Evolutionary conservation across 169 alveolate genomes (phyloP).

Genomic region (Cyclospora cayetanensis): DNA sequence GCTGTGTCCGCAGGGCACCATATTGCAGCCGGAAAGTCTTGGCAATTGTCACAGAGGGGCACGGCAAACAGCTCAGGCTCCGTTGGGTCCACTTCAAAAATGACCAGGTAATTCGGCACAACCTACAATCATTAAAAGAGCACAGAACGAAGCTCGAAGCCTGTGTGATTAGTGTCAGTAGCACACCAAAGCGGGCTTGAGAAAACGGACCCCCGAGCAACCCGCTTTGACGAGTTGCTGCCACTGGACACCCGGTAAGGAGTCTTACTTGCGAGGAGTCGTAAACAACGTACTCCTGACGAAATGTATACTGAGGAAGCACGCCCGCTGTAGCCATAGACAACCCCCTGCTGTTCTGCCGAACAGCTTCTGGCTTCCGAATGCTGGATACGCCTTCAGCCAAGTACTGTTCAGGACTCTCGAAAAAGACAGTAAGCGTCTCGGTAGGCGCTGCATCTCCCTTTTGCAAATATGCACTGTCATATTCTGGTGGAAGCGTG

Average conservation of each 20-base stretch:
- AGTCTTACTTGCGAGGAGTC: slow-evolving; percentile 86
- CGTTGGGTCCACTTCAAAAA: slow-evolving; percentile 89
- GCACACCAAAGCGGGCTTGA: not conserved
- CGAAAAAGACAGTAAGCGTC: slow-evolving; percentile 18
- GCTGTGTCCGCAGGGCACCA: slow-evolving; percentile 92
- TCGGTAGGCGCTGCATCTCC: slow-evolving; percentile 12
- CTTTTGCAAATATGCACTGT: slow-evolving; percentile 72
- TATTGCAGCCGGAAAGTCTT: slow-evolving; percentile 86
- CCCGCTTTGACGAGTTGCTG: not conserved
- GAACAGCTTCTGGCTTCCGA: slow-evolving; percentile 50
- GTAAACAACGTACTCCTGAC: slow-evolving; percentile 87
- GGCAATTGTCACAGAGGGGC: slow-evolving; percentile 92
- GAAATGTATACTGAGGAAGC: slow-evolving; percentile 88
- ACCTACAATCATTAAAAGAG: too few species aligned
- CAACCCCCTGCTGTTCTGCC: not conserved
- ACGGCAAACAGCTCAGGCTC: slow-evolving; percentile 87
- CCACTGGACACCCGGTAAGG: too few species aligned
- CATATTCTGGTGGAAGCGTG: slow-evolving; percentile 80
- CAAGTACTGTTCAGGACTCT: not conserved
- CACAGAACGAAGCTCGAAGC: not conserved
- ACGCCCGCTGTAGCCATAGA: slow-evolving; percentile 84
- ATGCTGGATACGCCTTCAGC: slow-evolving; percentile 30
- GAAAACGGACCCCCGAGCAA: not conserved
- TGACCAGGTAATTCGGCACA: slow-evolving; percentile 86
- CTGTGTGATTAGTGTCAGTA: not conserved